Evolutionary conservation across 139 green algal species (phyloP), one percentile per base, ranked within the genome.

Genomic region (Micractinium sp.): DNA sequence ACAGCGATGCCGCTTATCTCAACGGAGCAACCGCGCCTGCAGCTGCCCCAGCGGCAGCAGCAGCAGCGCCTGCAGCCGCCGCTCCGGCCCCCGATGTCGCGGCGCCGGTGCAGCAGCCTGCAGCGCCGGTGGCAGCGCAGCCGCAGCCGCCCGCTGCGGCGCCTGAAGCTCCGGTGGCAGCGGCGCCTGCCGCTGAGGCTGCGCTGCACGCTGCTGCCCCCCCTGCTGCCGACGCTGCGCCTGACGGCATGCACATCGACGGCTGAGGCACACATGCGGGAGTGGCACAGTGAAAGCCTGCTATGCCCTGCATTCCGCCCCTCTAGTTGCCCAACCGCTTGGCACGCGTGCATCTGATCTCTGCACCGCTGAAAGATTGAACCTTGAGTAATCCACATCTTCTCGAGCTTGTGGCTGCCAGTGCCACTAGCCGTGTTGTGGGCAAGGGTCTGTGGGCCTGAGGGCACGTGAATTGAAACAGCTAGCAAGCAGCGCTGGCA

Each of bases 161-260:
- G 33, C 2, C 35, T 60, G 61, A 27, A 39, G 61, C 35, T 13
- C 33, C 35, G 13, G 79, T 31, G 35, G 38, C 39, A 4, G n/a
- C 56, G 38, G 39, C 20, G 78, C 33, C 78, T 9, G 35, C 35
- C 3, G 82, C 61, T 2, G 61, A 63, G 16, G 53, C 82, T 22
- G 82, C 79, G 29, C n/a, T 12, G 13, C 18, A 33, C 36, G 60
- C 39, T 35, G 83, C 83, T 39, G 83, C 38, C 23, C 66, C 66
- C 0, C 38, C 83, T 20, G 31, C 53, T 18, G 82, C 61, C 7
- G 60, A 27, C 23, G 60, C 27, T 19, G 23, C 82, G 5, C 31
- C 35, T 3, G 83, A 87, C 25, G 38, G 20, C 36, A 87, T 87
- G 83, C 67, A 87, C 38, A 39, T 87, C 38, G 83, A 87, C 29